Conservation (phyloP, 768 basidiomycete genomes). For the Termitomyces heimii region DNA sequence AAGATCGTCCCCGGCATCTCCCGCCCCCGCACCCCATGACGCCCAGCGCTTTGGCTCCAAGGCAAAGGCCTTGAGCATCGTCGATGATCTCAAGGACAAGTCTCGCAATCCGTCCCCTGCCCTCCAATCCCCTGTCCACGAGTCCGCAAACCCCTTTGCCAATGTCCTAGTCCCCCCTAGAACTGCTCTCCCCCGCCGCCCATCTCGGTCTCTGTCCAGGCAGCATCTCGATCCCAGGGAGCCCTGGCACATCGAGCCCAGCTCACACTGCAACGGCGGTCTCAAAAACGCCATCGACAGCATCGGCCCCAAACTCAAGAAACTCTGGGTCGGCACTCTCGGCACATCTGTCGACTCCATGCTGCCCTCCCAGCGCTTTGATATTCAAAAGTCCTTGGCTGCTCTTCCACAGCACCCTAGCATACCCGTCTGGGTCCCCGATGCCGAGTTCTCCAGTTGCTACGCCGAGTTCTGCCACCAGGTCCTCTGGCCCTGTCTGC, state of each 20-base stretch:
- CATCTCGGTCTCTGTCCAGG: conserved; percentile 47
- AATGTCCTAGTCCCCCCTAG: conserved; percentile 25
- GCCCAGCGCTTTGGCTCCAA: conserved; percentile 20
- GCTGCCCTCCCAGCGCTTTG: conserved; percentile 44
- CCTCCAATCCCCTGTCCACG: conserved; percentile 32
- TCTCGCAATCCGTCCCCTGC: conserved; percentile 34
- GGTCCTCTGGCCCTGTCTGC: conserved; percentile 84
- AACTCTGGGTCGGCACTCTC: conserved; percentile 66
- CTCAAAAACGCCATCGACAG: conserved; percentile 78
- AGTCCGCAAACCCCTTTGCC: conserved; percentile 53
- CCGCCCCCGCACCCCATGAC: conserved; percentile 17
- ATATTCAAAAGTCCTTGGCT: conserved; percentile 44
- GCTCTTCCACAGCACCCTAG: conserved; percentile 28
- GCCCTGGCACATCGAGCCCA: conserved; percentile 46
- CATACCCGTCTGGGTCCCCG: conserved; percentile 74
- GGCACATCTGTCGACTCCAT: conserved; percentile 67
- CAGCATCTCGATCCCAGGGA: conserved; percentile 22
- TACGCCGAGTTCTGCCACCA: conserved; percentile 90
- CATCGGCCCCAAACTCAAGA: conserved; percentile 48
- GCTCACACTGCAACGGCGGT: conserved; percentile 77
- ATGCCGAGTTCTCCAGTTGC: conserved; percentile 69
- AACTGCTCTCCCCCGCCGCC: conserved; percentile 40
- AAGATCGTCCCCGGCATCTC: conserved; percentile 47
- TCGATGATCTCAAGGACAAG: conserved; percentile 73
- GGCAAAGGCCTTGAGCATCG: conserved; percentile 51